Evolutionary conservation across 371 early-diverging fungal genomes (phyloP).

Genomic region (Mucor mucedo): DNA sequence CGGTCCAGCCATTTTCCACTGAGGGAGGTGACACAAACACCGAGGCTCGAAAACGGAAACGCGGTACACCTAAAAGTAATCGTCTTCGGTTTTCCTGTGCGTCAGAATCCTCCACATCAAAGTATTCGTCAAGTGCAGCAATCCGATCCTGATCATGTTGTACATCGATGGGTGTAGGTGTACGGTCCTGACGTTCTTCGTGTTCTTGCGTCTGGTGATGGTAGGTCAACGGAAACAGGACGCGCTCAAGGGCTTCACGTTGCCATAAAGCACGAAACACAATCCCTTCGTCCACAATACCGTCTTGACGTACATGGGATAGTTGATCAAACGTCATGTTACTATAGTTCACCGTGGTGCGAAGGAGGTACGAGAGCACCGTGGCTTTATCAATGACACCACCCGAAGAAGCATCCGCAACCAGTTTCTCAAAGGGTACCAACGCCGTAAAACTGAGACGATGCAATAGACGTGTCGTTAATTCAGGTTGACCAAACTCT

Average conservation of each 20-base stretch:
- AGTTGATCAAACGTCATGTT: conserved; percentile 59
- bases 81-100: conserved; percentile 38
- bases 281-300: conserved; percentile 53
- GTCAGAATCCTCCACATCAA: conserved; percentile 47
- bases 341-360: conserved; percentile 50
- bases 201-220: conserved; percentile 19
- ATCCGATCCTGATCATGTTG: conserved; percentile 23
- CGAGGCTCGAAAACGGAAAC: conserved; percentile 41
- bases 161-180: not conserved
- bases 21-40: conserved; percentile 29
- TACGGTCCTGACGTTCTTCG: not conserved
- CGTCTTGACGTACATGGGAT: conserved; percentile 46
- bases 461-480: not conserved
- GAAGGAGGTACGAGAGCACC: conserved; percentile 44
- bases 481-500: conserved; percentile 22
- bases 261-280: conserved; percentile 60
- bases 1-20: conserved; percentile 26
- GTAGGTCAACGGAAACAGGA: conserved; percentile 36
- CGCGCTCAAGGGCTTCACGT: conserved; percentile 47
- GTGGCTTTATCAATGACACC: conserved; percentile 55
- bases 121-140: conserved; percentile 50
- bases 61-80: conserved; percentile 41
- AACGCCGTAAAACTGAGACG: conserved; percentile 47
- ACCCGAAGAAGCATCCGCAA: conserved; percentile 48
- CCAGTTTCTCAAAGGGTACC: conserved; percentile 46